Evolutionary conservation across 495 filamentous ascomycete species (phyloP).

Genomic region (Elasticomyces elasticus): DNA sequence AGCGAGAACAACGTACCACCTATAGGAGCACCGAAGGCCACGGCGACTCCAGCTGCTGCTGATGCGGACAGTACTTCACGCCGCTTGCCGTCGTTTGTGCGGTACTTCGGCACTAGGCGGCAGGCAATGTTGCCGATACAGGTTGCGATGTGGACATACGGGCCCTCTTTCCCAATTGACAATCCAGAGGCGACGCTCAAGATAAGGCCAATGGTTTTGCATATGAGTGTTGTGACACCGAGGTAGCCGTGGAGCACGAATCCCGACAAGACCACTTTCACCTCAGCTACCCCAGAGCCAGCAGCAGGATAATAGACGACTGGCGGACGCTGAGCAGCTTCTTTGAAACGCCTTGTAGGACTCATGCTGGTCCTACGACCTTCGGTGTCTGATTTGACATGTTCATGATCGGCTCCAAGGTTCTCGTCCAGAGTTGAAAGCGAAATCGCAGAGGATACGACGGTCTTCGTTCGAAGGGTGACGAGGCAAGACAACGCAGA

Average conservation of each 20-base stretch:
- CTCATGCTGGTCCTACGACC: slow-evolving; percentile 32
- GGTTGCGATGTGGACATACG: slow-evolving; percentile 93
- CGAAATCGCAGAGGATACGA: slow-evolving; percentile 77
- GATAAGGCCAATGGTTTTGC: slow-evolving; percentile 76
- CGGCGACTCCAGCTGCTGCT: slow-evolving; percentile 84
- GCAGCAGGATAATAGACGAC: slow-evolving; percentile 94
- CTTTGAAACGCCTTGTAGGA: slow-evolving; percentile 25
- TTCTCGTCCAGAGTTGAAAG: slow-evolving; percentile 85
- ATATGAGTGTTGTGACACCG: slow-evolving; percentile 73
- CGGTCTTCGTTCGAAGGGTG: slow-evolving; percentile 79
- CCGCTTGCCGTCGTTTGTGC: slow-evolving; percentile 80
- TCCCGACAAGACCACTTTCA: slow-evolving; percentile 93
- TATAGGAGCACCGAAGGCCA: slow-evolving; percentile 89
- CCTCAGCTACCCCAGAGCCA: slow-evolving; percentile 92
- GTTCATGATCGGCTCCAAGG: slow-evolving; percentile 34
- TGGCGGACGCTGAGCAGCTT: slow-evolving; percentile 42
- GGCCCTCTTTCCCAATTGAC: slow-evolving; percentile 92
- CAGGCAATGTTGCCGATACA: slow-evolving; percentile 94
- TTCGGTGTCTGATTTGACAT: slow-evolving; percentile 20
- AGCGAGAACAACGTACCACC: slow-evolving; percentile 58
- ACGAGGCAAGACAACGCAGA: slow-evolving; percentile 66
- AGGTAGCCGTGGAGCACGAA: slow-evolving; percentile 96
- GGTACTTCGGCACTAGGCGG: slow-evolving; percentile 86
- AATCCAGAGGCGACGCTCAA: slow-evolving; percentile 86
- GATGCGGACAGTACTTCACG: slow-evolving; percentile 89